Base-by-base conservation (phyloP, 768 basidiomycete species). In the Lactarius psammicola region DNA sequence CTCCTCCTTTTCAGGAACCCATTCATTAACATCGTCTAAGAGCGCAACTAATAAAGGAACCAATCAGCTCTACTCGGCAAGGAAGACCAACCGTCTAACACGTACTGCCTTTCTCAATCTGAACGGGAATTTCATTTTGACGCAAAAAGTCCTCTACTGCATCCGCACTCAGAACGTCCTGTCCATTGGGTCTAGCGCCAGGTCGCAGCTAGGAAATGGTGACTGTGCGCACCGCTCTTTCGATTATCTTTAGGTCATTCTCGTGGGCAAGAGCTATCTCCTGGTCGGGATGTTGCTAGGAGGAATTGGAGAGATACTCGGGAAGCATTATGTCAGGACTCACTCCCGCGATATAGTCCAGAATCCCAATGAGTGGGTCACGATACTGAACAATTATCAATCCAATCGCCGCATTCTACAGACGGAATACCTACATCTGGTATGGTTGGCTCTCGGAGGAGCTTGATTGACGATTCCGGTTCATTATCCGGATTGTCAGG, bases 281-380 rank as follows among this genome's bases (percentile, higher is more conserved):
- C 26, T 30, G 28, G 17, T 46, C n/a, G 3, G 30, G 33, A 38
- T 57, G 63, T 56, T 59, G 59, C 66, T 59, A 38, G 13, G 1
- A 44, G 11, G n/a, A 17, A 34, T 7, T 18, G 4, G 17, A 2
- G 18, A 54, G 10, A 30, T 4, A 4, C 20, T 33, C 13, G 31
- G 23, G 5, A 49, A 13, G 6, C 23, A 49, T 49, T 15, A 49
- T 49, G 49, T 26, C n/a, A 9, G 9, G 36, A 64, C 66, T 30
- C 57, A 59, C 65, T 56, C 63, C 55, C 13, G 36, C 44, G 44
- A 66, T 58, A 28, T 62, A 66, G 46, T 63, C 55, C 34, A 63
- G 56, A 40, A 63, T 26, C 2, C 44, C 55, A 4, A 62, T 20
- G 46, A 66, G 61, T 17, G 65, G 65, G 31, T 66, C 65, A 7